Evolutionary conservation across 2,329 filamentous ascomycete species (phyloP), one percentile per base, ranked within the genome.

Genomic region (Penicillium sp.): DNA sequence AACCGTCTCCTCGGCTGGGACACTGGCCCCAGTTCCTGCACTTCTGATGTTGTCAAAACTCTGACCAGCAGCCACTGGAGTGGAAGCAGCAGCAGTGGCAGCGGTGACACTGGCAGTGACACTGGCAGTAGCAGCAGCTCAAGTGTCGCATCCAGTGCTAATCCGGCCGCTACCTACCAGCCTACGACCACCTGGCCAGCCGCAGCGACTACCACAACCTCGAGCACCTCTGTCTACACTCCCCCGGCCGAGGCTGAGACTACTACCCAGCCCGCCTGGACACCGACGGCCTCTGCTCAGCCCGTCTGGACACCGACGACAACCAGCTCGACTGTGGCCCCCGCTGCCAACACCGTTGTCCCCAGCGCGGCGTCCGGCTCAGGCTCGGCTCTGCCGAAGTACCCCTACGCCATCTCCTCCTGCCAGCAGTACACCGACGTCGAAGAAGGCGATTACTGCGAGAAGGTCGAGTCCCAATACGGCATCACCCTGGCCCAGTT

Each of bases 1-100:
- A 60, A 61, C 45, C 57, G 57, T 38, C 48, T 61, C 15, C 35
- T 53, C 10, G 57, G 57, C 13, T 60, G 56, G 56, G 25, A 41
- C 8, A 37, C 35, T 4, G 56, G 53, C 4, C 26, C 54, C 9
- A 56, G 43, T 34, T 39, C 35, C 26, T 58, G 55, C 26, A 23
- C 47, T 2, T 23, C 41, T 3, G 21, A 41, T 31, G 44, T 32
- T 13, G 47, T 59, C 31, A 48, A 39, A 27, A 33, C 11, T 4
- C 20, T 59, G 32, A 38, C 38, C 13, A 31, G 26, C 8, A 45
- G 42, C 8, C 23, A 19, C 7, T 51, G 30, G 48, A 31, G 23
- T 19, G 39, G n/a, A n/a, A n/a, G n/a, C n/a, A n/a, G n/a, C n/a
- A n/a, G n/a, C n/a, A n/a, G n/a, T n/a, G n/a, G n/a, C n/a, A n/a